Evolutionary conservation across 148 eudicot species (phyloP).

Genomic region (Silene latifolia): DNA sequence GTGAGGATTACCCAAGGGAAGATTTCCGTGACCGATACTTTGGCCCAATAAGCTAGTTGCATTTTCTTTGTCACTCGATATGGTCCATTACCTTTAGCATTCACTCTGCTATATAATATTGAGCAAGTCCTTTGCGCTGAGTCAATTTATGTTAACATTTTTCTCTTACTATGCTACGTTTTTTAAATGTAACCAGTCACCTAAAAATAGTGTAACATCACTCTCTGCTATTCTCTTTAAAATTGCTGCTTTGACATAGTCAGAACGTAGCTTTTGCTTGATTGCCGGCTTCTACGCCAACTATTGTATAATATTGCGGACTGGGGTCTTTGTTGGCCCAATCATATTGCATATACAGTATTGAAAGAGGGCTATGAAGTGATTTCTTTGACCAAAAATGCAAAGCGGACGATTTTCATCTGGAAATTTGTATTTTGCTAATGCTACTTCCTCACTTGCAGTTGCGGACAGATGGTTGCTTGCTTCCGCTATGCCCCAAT

Average conservation of each 20-base stretch:
- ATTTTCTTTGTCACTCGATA: background rate
- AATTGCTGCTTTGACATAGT: background rate
- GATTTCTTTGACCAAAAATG: conserved; percentile 1
- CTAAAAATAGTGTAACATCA: background rate
- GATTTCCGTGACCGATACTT: background rate
- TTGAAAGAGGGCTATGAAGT: background rate
- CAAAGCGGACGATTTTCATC: background rate
- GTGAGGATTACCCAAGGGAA: conserved; percentile 3
- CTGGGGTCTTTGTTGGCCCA: background rate
- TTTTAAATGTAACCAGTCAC: background rate
- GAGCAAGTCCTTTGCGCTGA: background rate
- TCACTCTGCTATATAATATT: background rate
- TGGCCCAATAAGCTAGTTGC: background rate
- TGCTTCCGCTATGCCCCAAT: conserved; percentile 99
- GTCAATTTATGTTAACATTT: background rate
- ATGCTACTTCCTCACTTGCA: conserved; percentile 33
- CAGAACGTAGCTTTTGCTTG: background rate
- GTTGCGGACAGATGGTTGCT: conserved; percentile 94
- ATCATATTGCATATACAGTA: background rate
- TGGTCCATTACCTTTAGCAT: background rate
- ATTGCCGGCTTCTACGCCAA: background rate
- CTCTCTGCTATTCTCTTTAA: background rate
- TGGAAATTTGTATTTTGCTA: conserved; percentile 1
- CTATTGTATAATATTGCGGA: background rate
- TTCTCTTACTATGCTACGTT: background rate